These are phyloP conservation scores for Boletellus emodensis DNA, from an alignment of 768 basidiomycete genomes.

Conservation along the genomic window DNA sequence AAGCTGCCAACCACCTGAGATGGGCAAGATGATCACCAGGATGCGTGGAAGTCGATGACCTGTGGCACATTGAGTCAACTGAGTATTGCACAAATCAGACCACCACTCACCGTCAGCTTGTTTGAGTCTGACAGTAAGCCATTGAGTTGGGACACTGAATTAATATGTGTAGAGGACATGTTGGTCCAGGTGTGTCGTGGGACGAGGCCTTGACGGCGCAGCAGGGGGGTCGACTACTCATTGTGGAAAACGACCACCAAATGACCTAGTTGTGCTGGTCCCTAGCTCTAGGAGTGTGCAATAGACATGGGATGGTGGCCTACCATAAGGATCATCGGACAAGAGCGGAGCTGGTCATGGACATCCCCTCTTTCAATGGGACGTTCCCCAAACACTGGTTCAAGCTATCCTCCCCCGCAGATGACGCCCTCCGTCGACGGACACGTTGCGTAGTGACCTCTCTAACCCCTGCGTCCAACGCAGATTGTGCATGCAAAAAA, in stretches of 20 bases:
- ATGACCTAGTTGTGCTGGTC: no score
- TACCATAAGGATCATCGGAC: neutral
- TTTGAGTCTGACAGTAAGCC: constrained; percentile 53
- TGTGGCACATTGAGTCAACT: constrained; percentile 23
- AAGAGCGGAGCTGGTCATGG: neutral
- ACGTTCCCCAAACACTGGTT: neutral
- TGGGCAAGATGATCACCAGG: constrained; percentile 49
- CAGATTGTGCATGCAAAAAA: constrained; percentile 12
- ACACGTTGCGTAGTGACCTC: constrained; percentile 8
- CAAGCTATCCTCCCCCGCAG: constrained; percentile 39
- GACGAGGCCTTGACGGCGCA: neutral
- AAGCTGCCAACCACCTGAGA: neutral
- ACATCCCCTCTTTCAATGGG: neutral
- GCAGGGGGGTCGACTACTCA: neutral
- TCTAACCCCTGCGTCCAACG: constrained; percentile 1
- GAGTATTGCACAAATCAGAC: neutral
- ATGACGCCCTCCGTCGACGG: constrained; percentile 44
- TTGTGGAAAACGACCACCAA: constrained; percentile 4
- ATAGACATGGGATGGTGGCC: neutral
- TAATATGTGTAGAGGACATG: constrained; percentile 63
- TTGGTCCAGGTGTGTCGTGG: neutral
- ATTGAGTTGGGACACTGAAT: constrained; percentile 61
- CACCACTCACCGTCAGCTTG: constrained; percentile 56
- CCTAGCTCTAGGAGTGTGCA: neutral
- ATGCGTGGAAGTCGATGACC: constrained; percentile 87